Base-by-base conservation (phyloP, 768 basidiomycete genomes). In the Pleurotus tuber-regium region DNA sequence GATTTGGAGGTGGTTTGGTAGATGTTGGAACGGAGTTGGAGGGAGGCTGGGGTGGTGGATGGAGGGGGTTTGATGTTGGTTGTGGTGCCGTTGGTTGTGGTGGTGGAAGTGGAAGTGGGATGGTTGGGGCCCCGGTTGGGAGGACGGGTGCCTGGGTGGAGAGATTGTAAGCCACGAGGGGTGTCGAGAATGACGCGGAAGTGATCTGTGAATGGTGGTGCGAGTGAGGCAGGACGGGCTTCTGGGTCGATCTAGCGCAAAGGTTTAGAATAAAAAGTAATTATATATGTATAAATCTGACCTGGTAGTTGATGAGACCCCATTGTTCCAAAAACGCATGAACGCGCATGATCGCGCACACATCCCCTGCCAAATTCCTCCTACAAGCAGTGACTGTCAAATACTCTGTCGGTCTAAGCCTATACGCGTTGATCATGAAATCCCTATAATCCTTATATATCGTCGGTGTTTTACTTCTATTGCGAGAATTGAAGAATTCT, bases 401-500 rank as follows among this genome's bases (percentile, higher is more conserved):
- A 61, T 99, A 99, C 66, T 99, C 97, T 19, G 80, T 81, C 1
- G 97, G 97, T 44, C 97, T 80, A 31, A 99, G 77, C 44, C 97
- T 79, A 69, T 98, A 98, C 1, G 97, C 94, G 72, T 99, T 98
- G 67, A 99, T 84, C 96, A 99, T 99, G 60, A 99, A 99, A 76
- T 99, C 96, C 54, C 97, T 85, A 63, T 99, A 99, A 66, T 99
- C 96, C 68, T 98, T 98, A 77, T 98, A 99, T 55, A 98, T 93
- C 16, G 90, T 78, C 0, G 97, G 96, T 1, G 96, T 97, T 72
- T 99, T 99, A 55, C 86, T 89, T 51, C 95, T 73, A 67, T 98
- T 98, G 48, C 92, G 79, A 39, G 89, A 90, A 66, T 92, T 94
- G 82, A 99, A 99, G 78, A 98, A 99, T 70, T 99, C 97, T 28